phyloP scores from a whole-genome alignment of 2,329 filamentous ascomycete genomes.

The Botrytis elliptica region DNA sequence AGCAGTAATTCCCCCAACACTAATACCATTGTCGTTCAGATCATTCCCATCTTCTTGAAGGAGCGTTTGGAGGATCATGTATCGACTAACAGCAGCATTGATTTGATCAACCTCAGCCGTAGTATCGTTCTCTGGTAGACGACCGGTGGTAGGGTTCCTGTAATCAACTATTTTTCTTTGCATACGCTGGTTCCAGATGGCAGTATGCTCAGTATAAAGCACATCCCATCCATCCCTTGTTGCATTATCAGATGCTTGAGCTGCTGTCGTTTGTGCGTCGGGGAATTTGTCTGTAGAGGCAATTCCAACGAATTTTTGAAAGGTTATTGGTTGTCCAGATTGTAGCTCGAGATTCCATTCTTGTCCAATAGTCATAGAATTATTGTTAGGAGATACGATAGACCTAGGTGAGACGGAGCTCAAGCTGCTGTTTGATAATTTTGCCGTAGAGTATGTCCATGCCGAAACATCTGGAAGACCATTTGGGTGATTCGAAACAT shows the following conservation, averaged over 20 bases:
- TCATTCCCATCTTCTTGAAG: conserved; percentile 43
- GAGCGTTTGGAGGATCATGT: conserved; percentile 50
- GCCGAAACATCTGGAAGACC: conserved; percentile 59
- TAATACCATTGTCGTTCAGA: conserved; percentile 59
- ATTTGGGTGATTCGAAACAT: conserved; percentile 57
- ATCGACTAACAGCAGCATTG: conserved; percentile 48
- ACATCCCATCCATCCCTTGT: conserved; percentile 21
- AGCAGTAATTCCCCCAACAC: conserved; percentile 61
- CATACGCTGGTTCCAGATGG: conserved; percentile 38
- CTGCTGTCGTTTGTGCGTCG: conserved; percentile 49
- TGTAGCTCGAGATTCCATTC: conserved; percentile 50
- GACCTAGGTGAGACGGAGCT: conserved; percentile 37
- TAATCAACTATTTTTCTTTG: conserved; percentile 47
- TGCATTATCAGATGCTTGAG: conserved; percentile 42
- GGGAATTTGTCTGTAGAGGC: conserved; percentile 62
- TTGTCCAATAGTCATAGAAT: conserved; percentile 62
- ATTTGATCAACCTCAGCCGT: conserved; percentile 43
- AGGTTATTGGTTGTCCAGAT: conserved; percentile 49
- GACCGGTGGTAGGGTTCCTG: conserved; percentile 50
- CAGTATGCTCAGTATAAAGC: conserved; percentile 19
- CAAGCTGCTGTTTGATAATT: conserved; percentile 34
- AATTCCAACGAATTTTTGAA: conserved; percentile 62
- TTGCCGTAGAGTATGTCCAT: conserved; percentile 51
- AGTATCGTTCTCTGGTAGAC: conserved; percentile 39
- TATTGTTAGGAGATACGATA: conserved; percentile 43